These are phyloP conservation scores for Leccinellum luteum DNA, from an alignment of 768 basidiomycete species.

Conservation along the genomic window DNA sequence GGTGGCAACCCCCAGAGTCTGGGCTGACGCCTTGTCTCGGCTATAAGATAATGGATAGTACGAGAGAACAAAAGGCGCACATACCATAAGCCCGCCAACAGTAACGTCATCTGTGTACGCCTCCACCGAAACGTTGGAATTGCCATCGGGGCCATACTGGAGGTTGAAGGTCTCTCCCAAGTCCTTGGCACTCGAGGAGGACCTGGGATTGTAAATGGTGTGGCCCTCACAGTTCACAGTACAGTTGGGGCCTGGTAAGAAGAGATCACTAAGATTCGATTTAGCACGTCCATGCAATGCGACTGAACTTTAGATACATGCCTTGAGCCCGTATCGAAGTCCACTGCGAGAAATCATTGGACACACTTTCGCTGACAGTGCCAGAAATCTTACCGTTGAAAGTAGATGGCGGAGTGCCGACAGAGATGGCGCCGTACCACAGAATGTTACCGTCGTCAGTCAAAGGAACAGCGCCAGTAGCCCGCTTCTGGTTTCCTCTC, in stretches of 20 bases:
- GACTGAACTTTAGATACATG: not conserved
- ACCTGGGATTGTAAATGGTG: constrained; percentile 28
- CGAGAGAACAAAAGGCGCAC: not conserved
- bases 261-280: constrained; percentile 18
- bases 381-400: not conserved
- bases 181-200: constrained; percentile 10
- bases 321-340: constrained; percentile 10
- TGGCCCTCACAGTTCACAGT: constrained; percentile 27
- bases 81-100: constrained; percentile 12
- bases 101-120: constrained; percentile 10
- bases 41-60: not conserved
- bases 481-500: not conserved
- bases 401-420: not conserved
- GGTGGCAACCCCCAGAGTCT: constrained; percentile 15
- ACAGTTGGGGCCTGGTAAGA: constrained; percentile 27
- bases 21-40: constrained; percentile 7
- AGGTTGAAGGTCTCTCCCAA: not conserved
- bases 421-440: constrained; percentile 12
- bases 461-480: not conserved
- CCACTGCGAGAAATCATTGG: not conserved
- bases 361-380: not conserved
- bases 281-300: not conserved
- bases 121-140: not conserved
- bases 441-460: not conserved
- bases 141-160: not conserved